Conservation (phyloP, 2,329 filamentous ascomycete genomes). For the Pseudogymnoascus destructans region DNA sequence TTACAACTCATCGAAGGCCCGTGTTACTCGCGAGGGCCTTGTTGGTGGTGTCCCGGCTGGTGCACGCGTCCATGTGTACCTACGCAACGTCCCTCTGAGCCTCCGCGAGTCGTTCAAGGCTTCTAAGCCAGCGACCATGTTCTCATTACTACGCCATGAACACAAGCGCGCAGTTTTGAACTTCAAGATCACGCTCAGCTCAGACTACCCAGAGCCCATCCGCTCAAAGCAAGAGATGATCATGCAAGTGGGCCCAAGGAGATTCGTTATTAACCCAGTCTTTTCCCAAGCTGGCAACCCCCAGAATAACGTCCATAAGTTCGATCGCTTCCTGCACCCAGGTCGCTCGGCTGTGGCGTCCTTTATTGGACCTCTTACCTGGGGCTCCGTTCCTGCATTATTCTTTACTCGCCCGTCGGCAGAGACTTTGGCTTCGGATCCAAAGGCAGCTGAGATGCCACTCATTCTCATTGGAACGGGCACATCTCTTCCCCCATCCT, state of each 20-base stretch:
- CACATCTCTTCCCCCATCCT: slow-evolving; percentile 68
- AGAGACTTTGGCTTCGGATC: slow-evolving; percentile 31
- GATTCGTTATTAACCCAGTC: slow-evolving; percentile 77
- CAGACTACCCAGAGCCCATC: slow-evolving; percentile 61
- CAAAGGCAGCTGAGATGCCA: slow-evolving; percentile 33
- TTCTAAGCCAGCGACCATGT: slow-evolving; percentile 54
- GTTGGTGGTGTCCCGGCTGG: slow-evolving; percentile 79
- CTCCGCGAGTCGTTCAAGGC: slow-evolving; percentile 41
- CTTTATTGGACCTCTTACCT: slow-evolving; percentile 81
- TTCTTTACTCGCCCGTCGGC: slow-evolving; percentile 59
- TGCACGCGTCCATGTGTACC: slow-evolving; percentile 67
- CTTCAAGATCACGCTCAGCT: slow-evolving; percentile 74
- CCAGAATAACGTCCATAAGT: slow-evolving; percentile 95
- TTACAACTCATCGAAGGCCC: slow-evolving; percentile 71
- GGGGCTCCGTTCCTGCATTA: slow-evolving; percentile 81
- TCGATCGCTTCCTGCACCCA: slow-evolving; percentile 80
- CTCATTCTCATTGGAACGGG: slow-evolving; percentile 74
- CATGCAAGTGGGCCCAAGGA: slow-evolving; percentile 77
- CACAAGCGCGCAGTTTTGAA: slow-evolving; percentile 88
- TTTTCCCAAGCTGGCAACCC: slow-evolving; percentile 85
- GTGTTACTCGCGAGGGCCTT: slow-evolving; percentile 66
- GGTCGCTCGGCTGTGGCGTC: slow-evolving; percentile 80
- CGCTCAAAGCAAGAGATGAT: slow-evolving; percentile 89
- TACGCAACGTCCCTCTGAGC: slow-evolving; percentile 45
- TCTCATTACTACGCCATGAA: slow-evolving; percentile 84